phyloP scores from a whole-genome alignment of 2,329 filamentous ascomycete genomes.

The Leptographium lundbergii region DNA sequence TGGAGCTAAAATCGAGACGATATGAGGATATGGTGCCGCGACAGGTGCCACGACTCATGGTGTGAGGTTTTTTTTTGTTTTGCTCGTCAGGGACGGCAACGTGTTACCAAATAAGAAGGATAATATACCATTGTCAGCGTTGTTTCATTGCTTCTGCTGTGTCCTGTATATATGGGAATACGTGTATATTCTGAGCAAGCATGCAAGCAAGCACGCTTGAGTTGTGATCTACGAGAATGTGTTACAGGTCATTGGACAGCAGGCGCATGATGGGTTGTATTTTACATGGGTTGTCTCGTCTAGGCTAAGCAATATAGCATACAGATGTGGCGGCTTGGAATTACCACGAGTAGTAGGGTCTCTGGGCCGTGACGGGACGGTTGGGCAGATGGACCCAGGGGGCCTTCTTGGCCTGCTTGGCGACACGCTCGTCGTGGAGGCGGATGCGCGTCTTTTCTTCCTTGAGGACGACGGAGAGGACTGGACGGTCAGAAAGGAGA shows the following conservation, averaged over 20 bases:
- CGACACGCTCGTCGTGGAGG: slow-evolving; percentile 63
- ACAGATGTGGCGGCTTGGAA: background rate
- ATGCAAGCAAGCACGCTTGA: background rate
- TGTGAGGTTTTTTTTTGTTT: slow-evolving; percentile 8
- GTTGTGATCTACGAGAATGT: too few relatives aligned
- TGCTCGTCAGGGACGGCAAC: background rate
- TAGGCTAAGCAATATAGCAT: background rate
- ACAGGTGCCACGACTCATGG: slow-evolving; percentile 30
- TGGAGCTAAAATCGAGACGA: slow-evolving; percentile 38
- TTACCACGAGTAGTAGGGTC: slow-evolving; percentile 88
- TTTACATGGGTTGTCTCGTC: background rate
- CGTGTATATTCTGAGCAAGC: background rate
- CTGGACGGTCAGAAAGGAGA: slow-evolving; percentile 25
- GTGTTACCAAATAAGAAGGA: background rate
- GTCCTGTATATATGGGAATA: background rate
- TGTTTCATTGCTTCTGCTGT: background rate
- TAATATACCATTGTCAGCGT: background rate
- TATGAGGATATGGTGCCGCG: slow-evolving; percentile 47
- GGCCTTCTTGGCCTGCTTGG: slow-evolving; percentile 60
- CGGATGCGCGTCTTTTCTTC: slow-evolving; percentile 85
- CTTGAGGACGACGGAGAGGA: slow-evolving; percentile 71
- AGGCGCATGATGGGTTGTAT: background rate
- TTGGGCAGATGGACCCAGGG: slow-evolving; percentile 85
- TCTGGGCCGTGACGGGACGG: slow-evolving; percentile 68
- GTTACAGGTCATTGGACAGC: background rate